Percentiles rank a stretch among this genome's conserved stretches.
Evolutionary conservation across 2,329 filamentous ascomycete genomes (phyloP).

Genomic region (Aspergillus tanneri): DNA sequence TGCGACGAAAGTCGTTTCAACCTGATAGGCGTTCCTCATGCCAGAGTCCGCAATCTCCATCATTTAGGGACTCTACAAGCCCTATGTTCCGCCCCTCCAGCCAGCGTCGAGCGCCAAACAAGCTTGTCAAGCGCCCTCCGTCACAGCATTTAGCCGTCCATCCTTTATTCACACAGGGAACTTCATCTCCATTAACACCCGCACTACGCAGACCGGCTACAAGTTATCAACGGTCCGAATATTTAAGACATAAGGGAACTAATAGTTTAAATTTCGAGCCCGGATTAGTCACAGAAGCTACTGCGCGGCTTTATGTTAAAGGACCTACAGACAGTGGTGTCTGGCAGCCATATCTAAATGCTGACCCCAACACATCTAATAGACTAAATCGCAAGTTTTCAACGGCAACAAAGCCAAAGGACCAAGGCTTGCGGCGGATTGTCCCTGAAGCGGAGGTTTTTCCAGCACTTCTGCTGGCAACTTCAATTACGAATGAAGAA

Average conservation of each 20-base stretch:
- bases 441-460: slow-evolving; percentile 44
- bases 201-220: slow-evolving; percentile 60
- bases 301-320: not conserved
- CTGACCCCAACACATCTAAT: slow-evolving; percentile 26
- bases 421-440: slow-evolving; percentile 43
- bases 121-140: slow-evolving; percentile 61
- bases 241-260: slow-evolving; percentile 48
- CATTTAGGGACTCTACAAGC: slow-evolving; percentile 54
- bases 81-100: slow-evolving; percentile 45
- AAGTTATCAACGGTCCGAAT: slow-evolving; percentile 61
- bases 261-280: slow-evolving; percentile 31
- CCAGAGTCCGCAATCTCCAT: slow-evolving; percentile 53
- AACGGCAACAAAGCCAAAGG: slow-evolving; percentile 36
- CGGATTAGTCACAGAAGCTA: slow-evolving; percentile 17
- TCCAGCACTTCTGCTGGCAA: slow-evolving; percentile 52
- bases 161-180: slow-evolving; percentile 30
- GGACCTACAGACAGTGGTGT: slow-evolving; percentile 17
- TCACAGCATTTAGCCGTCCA: slow-evolving; percentile 52
- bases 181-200: slow-evolving; percentile 43
- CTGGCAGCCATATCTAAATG: slow-evolving; percentile 44
- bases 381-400: slow-evolving; percentile 44
- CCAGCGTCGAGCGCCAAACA: slow-evolving; percentile 51
- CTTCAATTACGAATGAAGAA: slow-evolving; percentile 31
- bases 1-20: slow-evolving; percentile 56
- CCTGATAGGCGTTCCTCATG: slow-evolving; percentile 49